Evolutionary conservation across 306 rosid species (phyloP).

Genomic region (Fragaria nilgerrensis): DNA sequence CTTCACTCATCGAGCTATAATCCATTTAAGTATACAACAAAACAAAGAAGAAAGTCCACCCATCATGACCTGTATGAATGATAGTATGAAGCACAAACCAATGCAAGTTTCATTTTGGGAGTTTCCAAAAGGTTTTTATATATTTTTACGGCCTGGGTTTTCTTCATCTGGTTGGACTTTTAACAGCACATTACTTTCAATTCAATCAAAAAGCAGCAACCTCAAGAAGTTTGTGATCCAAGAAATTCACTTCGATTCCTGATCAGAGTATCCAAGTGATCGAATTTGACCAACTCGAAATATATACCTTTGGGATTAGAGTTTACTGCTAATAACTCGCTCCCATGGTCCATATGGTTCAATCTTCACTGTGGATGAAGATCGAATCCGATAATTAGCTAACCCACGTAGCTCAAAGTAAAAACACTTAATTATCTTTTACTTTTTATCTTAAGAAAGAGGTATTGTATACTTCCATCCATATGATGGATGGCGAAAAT

Average conservation of each 20-base stretch:
- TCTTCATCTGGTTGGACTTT: not conserved
- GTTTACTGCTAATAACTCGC: not conserved
- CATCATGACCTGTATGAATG: not conserved
- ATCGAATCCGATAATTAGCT: not conserved
- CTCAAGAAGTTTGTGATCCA: slow-evolving; percentile 12
- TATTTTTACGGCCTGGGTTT: not conserved
- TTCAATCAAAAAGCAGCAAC: slow-evolving; percentile 11
- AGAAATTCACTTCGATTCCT: slow-evolving; percentile 6
- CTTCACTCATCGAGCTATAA: not conserved
- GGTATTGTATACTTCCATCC: not conserved
- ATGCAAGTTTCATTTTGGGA: not conserved
- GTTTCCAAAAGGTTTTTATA: not conserved
- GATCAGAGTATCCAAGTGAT: not conserved
- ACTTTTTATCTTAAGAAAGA: not conserved
- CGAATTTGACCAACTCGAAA: not conserved
- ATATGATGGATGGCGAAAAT: not conserved
- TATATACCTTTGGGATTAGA: not conserved
- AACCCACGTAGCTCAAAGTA: not conserved
- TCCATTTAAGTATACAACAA: not conserved
- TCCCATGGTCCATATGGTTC: slow-evolving; percentile 7
- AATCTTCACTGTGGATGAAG: not conserved
- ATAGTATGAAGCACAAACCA: not conserved
- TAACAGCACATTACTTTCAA: slow-evolving; percentile 13
- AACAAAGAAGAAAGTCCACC: not conserved
- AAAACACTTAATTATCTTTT: not conserved